Conservation (phyloP, 768 basidiomycete genomes). For the Pleurotus sapidus region DNA sequence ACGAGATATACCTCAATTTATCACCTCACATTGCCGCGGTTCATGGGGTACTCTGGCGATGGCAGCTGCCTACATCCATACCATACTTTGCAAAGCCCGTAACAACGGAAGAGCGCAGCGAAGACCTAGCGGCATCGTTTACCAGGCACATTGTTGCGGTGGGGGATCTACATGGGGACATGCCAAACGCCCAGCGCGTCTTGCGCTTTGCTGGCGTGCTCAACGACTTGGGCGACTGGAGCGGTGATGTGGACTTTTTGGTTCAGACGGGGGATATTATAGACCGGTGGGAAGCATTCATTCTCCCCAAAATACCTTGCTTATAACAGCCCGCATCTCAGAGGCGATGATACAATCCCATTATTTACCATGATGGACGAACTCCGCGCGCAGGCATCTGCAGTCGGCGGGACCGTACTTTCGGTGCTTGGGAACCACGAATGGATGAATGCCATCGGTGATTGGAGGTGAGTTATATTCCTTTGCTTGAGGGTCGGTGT, state of each 20-base stretch:
- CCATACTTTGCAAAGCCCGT: background rate
- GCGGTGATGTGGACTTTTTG: slow-evolving; percentile 77
- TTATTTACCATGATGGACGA: slow-evolving; percentile 84
- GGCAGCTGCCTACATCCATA: background rate
- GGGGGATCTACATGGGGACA: slow-evolving; percentile 90
- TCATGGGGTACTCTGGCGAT: background rate
- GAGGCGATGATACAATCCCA: slow-evolving; percentile 87
- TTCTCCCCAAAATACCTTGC: background rate
- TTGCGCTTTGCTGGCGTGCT: slow-evolving; percentile 79
- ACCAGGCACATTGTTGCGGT: slow-evolving; percentile 76
- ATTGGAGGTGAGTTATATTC: slow-evolving; percentile 65
- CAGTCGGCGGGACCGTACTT: slow-evolving; percentile 68
- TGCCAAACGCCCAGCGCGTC: slow-evolving; percentile 75
- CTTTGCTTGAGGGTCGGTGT: background rate
- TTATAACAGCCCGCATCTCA: slow-evolving; percentile 19
- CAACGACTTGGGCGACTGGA: slow-evolving; percentile 74
- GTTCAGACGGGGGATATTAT: slow-evolving; percentile 98
- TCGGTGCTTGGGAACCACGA: slow-evolving; percentile 93
- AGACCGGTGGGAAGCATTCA: slow-evolving; percentile 57
- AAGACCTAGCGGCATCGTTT: slow-evolving; percentile 19
- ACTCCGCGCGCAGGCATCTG: slow-evolving; percentile 71
- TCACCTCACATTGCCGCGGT: background rate
- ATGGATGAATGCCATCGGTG: slow-evolving; percentile 90
- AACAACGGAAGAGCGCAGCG: background rate
- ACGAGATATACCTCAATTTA: background rate